These are phyloP conservation scores for Lyophyllum shimeji DNA, from an alignment of 768 basidiomycete species.

Conservation along the genomic window DNA sequence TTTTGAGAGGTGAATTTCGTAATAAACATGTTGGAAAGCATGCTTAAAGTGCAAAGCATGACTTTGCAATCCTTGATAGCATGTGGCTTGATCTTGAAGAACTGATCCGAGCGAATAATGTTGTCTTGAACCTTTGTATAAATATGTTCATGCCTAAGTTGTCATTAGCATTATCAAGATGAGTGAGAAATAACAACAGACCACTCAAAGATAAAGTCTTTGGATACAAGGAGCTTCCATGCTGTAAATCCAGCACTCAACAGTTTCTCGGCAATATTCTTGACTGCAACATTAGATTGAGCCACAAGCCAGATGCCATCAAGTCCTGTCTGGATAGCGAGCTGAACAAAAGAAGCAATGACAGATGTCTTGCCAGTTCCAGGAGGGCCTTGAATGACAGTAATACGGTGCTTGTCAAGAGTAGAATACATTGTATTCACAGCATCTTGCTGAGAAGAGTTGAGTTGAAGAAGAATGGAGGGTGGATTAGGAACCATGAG, in stretches of 20 bases:
- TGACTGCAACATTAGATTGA: conserved; percentile 86
- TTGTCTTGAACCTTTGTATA: conserved; percentile 49
- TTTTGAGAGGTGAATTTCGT: conserved; percentile 31
- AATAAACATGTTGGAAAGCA: conserved; percentile 54
- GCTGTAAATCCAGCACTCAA: conserved; percentile 46
- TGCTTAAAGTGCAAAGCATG: conserved; percentile 74
- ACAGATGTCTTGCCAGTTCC: conserved; percentile 77
- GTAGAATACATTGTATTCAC: conserved; percentile 48
- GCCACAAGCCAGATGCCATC: conserved; percentile 78
- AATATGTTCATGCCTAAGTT: conserved; percentile 76
- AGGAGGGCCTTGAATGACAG: conserved; percentile 56
- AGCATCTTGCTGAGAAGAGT: conserved; percentile 46
- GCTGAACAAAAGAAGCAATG: conserved; percentile 60
- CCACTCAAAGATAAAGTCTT: conserved; percentile 66
- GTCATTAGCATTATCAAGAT: conserved; percentile 3
- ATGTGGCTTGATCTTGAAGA: conserved; percentile 20
- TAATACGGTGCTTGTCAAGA: conserved; percentile 33
- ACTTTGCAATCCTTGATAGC: conserved; percentile 46
- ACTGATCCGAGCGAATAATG: conserved; percentile 50
- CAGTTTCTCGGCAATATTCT: conserved; percentile 86
- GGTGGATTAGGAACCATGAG: not conserved
- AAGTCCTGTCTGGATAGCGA: conserved; percentile 36
- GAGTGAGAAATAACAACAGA: conserved; percentile 25
- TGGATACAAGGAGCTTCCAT: conserved; percentile 73
- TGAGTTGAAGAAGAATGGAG: conserved; percentile 27